Base-by-base conservation (phyloP, 1,284 basidiomycete genomes). In the Earliella scabrosa region DNA sequence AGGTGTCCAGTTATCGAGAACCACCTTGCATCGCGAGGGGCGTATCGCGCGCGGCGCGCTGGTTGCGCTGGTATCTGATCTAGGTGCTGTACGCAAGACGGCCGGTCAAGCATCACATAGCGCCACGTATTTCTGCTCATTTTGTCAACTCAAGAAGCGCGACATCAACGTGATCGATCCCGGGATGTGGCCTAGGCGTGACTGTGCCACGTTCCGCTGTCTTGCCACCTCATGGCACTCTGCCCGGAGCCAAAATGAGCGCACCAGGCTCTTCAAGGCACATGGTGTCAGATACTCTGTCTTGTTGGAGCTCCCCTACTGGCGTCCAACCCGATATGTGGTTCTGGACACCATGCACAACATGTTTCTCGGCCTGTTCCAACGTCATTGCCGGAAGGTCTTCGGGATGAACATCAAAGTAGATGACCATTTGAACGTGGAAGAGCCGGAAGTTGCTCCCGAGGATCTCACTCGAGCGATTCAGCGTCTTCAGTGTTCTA, bases 291-390 rank as follows among this genome's bases (percentile, higher is more conserved):
- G 68, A 0, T 78, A 72, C 71, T 71, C 72, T 2, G 65, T 69
- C 39, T 62, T 80, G 2, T 70, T 72, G 52, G 46, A 58, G 7
- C 67, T 78, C 3, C 63, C 65, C 0, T 79, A 78, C 51, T 78
- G 72, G 73, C 68, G 77, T 59, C 76, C 72, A 1, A 61, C 68
- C 2, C 45, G 45, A 14, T 57, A 41, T 48, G n/a, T 69, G 67
- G 52, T 59, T 3, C 40, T 57, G 13, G 50, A 57, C 34, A 31
- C 55, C 1, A 57, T 57, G 55, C 55, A 57, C 27, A 49, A 48
- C 71, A 20, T 54, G 16, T 49, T 54, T 18, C 41, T 54, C 1
- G 52, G 52, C 3, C 40, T 36, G n/a, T 23, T 54, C 3, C 53
- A 47, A 7, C 53, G 50, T 26, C 53, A 54, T 14, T 54, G 53